Conservation (phyloP, 768 basidiomycete genomes). For the Pleurotus tuoliensis region DNA sequence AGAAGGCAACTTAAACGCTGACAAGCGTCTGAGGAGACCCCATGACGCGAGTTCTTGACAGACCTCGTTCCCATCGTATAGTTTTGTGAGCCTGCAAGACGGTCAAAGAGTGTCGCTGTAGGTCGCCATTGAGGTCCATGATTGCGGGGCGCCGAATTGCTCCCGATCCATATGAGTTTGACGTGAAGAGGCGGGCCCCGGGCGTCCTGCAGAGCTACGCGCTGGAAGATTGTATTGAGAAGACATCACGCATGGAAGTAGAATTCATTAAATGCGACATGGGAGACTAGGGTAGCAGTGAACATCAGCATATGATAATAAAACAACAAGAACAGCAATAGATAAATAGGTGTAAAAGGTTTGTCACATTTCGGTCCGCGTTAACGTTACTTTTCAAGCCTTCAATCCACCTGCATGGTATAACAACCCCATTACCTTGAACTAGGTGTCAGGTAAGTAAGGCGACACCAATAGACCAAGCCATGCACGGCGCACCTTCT, state of each 20-base stretch:
- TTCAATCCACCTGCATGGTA: slow-evolving; percentile 20
- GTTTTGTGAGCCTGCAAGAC: neutral
- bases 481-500: slow-evolving; percentile 41
- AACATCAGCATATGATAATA: neutral
- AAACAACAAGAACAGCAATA: neutral
- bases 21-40: neutral
- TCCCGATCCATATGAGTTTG: neutral
- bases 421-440: slow-evolving; percentile 43
- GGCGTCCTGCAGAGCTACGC: neutral
- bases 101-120: neutral
- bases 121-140: neutral
- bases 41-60: slow-evolving; percentile 2
- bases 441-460: slow-evolving; percentile 22
- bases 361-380: neutral
- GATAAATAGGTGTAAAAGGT: neutral
- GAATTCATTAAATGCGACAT: neutral
- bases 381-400: neutral
- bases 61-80: neutral
- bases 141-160: neutral
- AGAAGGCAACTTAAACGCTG: neutral
- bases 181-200: no score
- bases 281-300: neutral
- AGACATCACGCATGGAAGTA: neutral
- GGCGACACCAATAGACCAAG: neutral
- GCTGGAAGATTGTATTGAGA: neutral